phyloP scores from a whole-genome alignment of 768 basidiomycete genomes.

The Hygrophorus pudorinus region DNA sequence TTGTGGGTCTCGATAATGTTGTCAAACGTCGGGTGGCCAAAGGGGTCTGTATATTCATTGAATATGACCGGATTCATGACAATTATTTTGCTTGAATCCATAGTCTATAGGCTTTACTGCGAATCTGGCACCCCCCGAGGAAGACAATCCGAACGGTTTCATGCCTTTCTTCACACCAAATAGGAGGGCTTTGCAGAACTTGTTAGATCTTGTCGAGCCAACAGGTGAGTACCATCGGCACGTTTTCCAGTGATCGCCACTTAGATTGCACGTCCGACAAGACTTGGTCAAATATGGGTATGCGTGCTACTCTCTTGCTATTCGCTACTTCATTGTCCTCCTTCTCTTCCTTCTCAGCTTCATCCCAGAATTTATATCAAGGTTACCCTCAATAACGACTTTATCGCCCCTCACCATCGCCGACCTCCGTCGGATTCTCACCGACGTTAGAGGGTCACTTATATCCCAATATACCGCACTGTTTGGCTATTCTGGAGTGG shows the following conservation, averaged over 20 bases:
- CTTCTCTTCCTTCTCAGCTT: slow-evolving; percentile 37
- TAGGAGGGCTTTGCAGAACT: slow-evolving; percentile 38
- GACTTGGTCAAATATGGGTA: slow-evolving; percentile 85
- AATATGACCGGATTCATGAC: slow-evolving; percentile 5
- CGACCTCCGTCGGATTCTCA: slow-evolving; percentile 84
- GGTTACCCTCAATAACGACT: slow-evolving; percentile 86
- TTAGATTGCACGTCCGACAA: slow-evolving; percentile 15
- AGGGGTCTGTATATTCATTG: slow-evolving; percentile 41
- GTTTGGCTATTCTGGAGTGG: slow-evolving; percentile 76
- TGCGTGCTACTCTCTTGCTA: slow-evolving; percentile 2
- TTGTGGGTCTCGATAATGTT: slow-evolving; percentile 81
- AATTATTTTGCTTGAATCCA: not conserved
- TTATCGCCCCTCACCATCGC: slow-evolving; percentile 67
- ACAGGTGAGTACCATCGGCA: slow-evolving; percentile 31
- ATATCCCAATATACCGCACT: slow-evolving; percentile 83
- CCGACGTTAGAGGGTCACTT: slow-evolving; percentile 86
- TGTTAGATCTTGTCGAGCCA: slow-evolving; percentile 66
- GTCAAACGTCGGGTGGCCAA: slow-evolving; percentile 74
- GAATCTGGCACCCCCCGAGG: slow-evolving; percentile 29
- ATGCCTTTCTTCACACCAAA: slow-evolving; percentile 77
- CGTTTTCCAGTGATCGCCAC: not conserved
- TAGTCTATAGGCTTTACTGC: slow-evolving; percentile 84
- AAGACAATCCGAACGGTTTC: slow-evolving; percentile 14
- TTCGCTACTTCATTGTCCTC: not conserved
- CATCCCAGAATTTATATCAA: slow-evolving; percentile 92